Evolutionary conservation across 2,329 filamentous ascomycete genomes (phyloP), one percentile per base, ranked within the genome.

Genomic region (Calonectria hawksworthii): DNA sequence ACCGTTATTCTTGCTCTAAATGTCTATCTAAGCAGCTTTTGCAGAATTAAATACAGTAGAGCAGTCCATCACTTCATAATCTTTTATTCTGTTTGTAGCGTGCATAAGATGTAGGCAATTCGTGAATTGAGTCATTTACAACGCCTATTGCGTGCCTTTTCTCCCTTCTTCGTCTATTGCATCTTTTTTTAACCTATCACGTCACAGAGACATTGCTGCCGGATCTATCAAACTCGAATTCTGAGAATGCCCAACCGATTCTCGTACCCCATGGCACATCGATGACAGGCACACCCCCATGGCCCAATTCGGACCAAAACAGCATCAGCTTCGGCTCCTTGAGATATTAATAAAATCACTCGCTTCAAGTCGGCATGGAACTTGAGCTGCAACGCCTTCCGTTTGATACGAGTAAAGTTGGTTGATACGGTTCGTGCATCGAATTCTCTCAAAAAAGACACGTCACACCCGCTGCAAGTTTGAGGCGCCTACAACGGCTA

Each of bases 1-100:
- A 6, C 11, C 6, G 1, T 1, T 21, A 8, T 6, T 1, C 1
- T 41, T 6, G 16, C 2, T 13, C 18, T 5, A 14, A 41, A 18
- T 6, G 18, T 14, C 38, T 6, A 6, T 21, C 38, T 13, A 41
- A 7, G 2, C 16, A 18, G 1, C 2, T 13, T 1, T 7, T 41
- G 1, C 16, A 18, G 4, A 41, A 1, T 18, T 41, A 21, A 41
- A 41, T 41, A 18, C 16, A 6, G 38, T 16, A 5, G 7, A 41
- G 14, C 38, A 41, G 16, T 8, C 18, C 4, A 6, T 41, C 18
- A 16, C 1, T 41, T 1, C 16, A 38, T 16, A 1, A n/a, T n/a
- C 18, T 18, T 41, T 4, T 1, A 6, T 41, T 41, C 38, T 41
- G 38, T 18, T 41, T 41, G 16, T 16, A 41, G 18, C 3, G 16